Conservation (phyloP, 2,329 filamentous ascomycete genomes). For the Fusarium graminum region DNA sequence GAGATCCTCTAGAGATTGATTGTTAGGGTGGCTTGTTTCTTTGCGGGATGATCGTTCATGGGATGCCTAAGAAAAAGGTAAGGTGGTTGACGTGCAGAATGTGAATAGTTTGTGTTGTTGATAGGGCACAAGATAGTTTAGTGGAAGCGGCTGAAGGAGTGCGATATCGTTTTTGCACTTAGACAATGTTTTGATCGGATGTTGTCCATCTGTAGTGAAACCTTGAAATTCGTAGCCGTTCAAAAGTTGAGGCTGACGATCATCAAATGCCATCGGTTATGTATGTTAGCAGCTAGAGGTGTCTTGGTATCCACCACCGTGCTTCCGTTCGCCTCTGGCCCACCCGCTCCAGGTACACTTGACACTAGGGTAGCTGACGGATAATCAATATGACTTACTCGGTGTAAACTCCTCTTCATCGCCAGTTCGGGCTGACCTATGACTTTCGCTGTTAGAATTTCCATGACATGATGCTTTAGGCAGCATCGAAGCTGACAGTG, state of each 20-base stretch:
- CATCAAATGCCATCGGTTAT: constrained; percentile 18
- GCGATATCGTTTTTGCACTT: background rate
- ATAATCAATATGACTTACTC: constrained; percentile 11
- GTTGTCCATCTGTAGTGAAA: constrained; percentile 17
- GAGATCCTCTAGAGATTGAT: background rate
- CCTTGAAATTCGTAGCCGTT: constrained; percentile 2
- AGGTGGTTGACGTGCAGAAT: constrained; percentile 18
- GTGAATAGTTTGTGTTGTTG: constrained; percentile 5
- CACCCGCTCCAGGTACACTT: background rate
- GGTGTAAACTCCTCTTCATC: background rate
- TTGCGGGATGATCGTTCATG: constrained; percentile 3
- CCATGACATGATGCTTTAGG: background rate
- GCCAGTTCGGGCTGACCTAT: background rate
- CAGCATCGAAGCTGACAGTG: background rate
- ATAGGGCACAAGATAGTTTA: background rate
- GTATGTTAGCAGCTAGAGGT: background rate
- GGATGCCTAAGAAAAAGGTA: constrained; percentile 10
- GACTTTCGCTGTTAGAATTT: background rate
- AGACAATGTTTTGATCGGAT: constrained; percentile 9
- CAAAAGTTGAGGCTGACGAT: constrained; percentile 33
- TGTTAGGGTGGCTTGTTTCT: background rate
- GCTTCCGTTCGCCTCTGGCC: constrained; percentile 15
- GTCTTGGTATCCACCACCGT: background rate
- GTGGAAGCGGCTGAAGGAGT: background rate
- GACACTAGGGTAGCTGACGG: constrained; percentile 10